Evolutionary conservation across 2,329 filamentous ascomycete genomes (phyloP).

Genomic region (Fusarium lyarnte): DNA sequence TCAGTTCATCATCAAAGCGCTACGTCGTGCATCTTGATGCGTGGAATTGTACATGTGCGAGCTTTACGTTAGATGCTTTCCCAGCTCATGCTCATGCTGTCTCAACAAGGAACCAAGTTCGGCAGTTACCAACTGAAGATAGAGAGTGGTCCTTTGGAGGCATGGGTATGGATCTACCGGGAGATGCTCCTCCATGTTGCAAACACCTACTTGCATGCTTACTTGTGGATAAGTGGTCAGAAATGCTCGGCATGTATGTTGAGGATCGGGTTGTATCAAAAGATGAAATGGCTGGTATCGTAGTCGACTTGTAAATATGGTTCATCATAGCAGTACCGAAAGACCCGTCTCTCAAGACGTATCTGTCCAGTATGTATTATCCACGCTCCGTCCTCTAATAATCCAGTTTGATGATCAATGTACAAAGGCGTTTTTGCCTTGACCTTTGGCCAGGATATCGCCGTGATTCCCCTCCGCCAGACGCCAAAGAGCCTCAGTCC

Average conservation of each 20-base stretch:
- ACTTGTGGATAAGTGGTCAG: slow-evolving; percentile 72
- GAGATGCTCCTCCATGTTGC: slow-evolving; percentile 70
- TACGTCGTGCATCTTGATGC: slow-evolving; percentile 79
- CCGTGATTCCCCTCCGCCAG: slow-evolving; percentile 33
- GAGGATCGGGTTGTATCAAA: slow-evolving; percentile 63
- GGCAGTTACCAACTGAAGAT: background rate
- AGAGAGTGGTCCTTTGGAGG: slow-evolving; percentile 61
- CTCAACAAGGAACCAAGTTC: background rate
- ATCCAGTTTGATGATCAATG: slow-evolving; percentile 44
- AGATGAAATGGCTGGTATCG: slow-evolving; percentile 79
- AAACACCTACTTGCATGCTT: slow-evolving; percentile 91
- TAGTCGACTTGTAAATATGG: slow-evolving; percentile 51
- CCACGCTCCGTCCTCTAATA: slow-evolving; percentile 36
- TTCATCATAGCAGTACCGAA: slow-evolving; percentile 2
- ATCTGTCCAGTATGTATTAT: slow-evolving; percentile 37
- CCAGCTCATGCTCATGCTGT: slow-evolving; percentile 37
- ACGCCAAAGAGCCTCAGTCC: slow-evolving; percentile 36
- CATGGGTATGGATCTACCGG: slow-evolving; percentile 51
- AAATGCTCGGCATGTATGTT: slow-evolving; percentile 65
- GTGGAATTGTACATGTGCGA: slow-evolving; percentile 93
- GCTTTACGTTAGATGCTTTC: slow-evolving; percentile 80
- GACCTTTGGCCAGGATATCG: slow-evolving; percentile 30
- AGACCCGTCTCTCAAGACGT: slow-evolving; percentile 6
- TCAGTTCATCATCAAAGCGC: slow-evolving; percentile 27
- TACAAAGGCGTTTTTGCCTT: slow-evolving; percentile 42